Evolutionary conservation across 225 moss, liverwort and hornwort genomes (phyloP).

Genomic region (Pleurozium schreberi): DNA sequence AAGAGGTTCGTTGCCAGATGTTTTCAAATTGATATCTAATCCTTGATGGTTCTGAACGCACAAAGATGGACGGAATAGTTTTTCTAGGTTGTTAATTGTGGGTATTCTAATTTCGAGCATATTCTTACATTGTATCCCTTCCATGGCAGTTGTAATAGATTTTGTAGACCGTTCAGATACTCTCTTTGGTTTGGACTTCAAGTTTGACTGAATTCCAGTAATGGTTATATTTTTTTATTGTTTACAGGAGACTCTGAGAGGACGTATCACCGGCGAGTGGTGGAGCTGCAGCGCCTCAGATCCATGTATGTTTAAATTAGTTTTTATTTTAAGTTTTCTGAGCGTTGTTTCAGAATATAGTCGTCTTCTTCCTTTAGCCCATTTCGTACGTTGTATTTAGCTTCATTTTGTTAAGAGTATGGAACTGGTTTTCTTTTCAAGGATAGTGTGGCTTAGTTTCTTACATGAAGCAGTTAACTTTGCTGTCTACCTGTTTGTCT

Average conservation of each 20-base stretch:
- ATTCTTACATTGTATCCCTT: neutral
- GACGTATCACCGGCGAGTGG: constrained; percentile 71
- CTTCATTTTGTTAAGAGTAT: neutral
- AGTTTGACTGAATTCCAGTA: neutral
- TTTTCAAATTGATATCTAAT: neutral
- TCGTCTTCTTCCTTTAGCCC: neutral
- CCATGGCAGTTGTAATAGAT: neutral
- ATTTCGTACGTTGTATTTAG: neutral
- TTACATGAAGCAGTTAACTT: neutral
- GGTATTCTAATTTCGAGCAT: neutral
- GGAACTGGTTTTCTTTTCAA: neutral
- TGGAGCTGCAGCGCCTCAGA: constrained; percentile 93
- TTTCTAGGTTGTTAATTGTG: neutral
- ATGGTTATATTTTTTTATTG: neutral
- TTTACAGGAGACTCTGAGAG: constrained; percentile 65
- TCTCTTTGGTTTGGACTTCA: neutral
- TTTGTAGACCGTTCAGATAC: neutral
- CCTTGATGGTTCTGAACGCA: neutral
- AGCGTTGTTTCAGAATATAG: neutral
- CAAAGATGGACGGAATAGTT: neutral
- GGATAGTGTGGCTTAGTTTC: neutral
- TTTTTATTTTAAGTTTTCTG: neutral
- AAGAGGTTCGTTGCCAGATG: constrained; percentile 32
- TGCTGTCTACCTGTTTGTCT: neutral
- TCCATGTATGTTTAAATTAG: constrained; percentile 44